Percentiles rank a stretch among this genome's conserved stretches.
These are phyloP conservation scores for Endothia cerciana DNA, from an alignment of 2,329 filamentous ascomycete species.

Conservation along the genomic window DNA sequence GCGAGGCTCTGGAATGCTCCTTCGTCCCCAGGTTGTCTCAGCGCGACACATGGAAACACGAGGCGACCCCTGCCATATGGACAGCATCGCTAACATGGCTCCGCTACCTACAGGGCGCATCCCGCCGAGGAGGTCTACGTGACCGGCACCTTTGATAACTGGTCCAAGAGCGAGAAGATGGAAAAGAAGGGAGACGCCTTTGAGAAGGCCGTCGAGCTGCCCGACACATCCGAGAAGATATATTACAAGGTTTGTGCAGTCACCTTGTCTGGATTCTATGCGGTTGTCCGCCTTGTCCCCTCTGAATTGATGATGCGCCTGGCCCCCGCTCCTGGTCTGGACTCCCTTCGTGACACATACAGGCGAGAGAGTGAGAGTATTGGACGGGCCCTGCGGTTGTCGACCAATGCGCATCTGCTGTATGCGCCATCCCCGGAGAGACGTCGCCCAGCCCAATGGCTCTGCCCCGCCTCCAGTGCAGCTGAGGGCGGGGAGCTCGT, in stretches of 20 bases:
- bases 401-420: constrained; percentile 11
- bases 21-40: background rate
- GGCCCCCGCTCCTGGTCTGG: constrained; percentile 2
- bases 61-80: background rate
- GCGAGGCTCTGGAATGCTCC: constrained; percentile 4
- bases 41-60: background rate
- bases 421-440: background rate
- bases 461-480: constrained; percentile 23
- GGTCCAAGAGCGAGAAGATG: constrained; percentile 84
- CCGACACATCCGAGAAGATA: constrained; percentile 70
- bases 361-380: background rate
- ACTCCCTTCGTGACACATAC: constrained; percentile 1
- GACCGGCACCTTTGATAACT: constrained; percentile 94
- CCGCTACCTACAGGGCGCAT: constrained; percentile 68
- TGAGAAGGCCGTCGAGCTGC: constrained; percentile 74
- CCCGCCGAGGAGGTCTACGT: constrained; percentile 87
- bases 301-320: constrained; percentile 23
- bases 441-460: constrained; percentile 7
- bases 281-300: constrained; percentile 18
- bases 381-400: constrained; percentile 4
- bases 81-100: constrained; percentile 14
- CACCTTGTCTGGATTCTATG: constrained; percentile 23
- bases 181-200: constrained; percentile 75
- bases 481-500: constrained; percentile 4
- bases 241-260: constrained; percentile 82